Evolutionary conservation across 2,329 filamentous ascomycete genomes (phyloP), one percentile per base, ranked within the genome.

Genomic region (Meredithiella fracta): DNA sequence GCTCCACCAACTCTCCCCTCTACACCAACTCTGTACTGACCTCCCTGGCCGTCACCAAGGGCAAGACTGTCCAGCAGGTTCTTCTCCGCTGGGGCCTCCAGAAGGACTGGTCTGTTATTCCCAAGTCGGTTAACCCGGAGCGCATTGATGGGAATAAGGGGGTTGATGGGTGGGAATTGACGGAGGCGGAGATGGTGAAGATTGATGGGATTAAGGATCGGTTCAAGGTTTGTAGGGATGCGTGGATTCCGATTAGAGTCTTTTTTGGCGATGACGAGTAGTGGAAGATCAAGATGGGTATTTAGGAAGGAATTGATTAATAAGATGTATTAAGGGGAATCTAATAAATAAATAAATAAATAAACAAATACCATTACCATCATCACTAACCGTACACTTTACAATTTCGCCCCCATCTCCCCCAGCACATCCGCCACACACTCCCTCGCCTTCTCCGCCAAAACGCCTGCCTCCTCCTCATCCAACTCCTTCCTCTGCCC

Each of bases 251-350:
- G 0, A 68, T 85, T 59, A 83, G 82, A 74, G 85, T 91, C 37
- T 92, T 92, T 75, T 87, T 87, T 65, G 85, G 84, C 6, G 85
- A 90, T 63, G 84, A 89, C 64, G 85, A 90, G 72, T 89, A 79
- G 23, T 42, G 17, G 34, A 37, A 22, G 34, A 42, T 7, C n/a
- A 20, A n/a, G 9, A 3, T 34, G 29, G 29, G 29, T 34, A n/a
- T n/a, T n/a, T n/a, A n/a, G 8, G 31, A 34, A 25, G 25, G 22
- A 47, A 52, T 51, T 57, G 26, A 47, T 31, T 34, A 11, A 34
- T 34, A 34, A 34, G 29, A 34, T 34, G 40, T 44, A 20, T 44
- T 17, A 44, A 4, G n/a, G 40, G 20, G 22, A 37, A 47, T 38
- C 38, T 23, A 40, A 25, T 23, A 44, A 57, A 60, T 23, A 50